These are phyloP conservation scores for Cladosporium sp. DNA, from an alignment of 2,329 filamentous ascomycete species.

Conservation along the genomic window DNA sequence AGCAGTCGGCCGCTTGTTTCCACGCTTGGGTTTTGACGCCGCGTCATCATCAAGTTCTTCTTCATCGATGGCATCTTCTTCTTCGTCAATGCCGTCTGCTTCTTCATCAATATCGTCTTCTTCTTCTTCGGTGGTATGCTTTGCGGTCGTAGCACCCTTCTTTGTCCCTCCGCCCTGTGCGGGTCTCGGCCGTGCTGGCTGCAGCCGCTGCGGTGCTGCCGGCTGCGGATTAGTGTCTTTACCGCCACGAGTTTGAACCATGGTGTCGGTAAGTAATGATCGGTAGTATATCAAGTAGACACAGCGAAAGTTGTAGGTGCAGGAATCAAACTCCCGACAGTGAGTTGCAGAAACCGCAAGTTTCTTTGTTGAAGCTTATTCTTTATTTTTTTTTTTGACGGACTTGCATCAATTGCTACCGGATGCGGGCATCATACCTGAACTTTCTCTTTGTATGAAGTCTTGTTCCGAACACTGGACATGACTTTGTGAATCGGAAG, in stretches of 20 bases:
- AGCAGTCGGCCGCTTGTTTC: not conserved
- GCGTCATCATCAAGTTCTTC: not conserved
- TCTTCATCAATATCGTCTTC: not conserved
- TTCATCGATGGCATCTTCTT: not conserved
- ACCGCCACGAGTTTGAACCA: not conserved
- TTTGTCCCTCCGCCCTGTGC: not conserved
- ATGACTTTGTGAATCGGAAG: not conserved
- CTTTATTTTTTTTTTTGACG: not conserved
- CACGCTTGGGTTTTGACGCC: not conserved
- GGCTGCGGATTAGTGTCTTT: not conserved
- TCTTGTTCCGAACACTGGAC: not conserved
- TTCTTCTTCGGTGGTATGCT: not conserved
- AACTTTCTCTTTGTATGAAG: not conserved
- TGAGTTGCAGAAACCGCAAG: not conserved
- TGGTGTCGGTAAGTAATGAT: not conserved
- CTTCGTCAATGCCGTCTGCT: not conserved
- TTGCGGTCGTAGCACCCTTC: not conserved
- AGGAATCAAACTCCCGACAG: not conserved
- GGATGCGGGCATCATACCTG: slow-evolving; percentile 13
- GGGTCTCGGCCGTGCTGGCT: not conserved
- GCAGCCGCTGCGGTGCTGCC: not conserved
- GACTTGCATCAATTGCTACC: not conserved
- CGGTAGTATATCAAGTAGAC: not conserved
- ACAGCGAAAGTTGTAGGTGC: not conserved
- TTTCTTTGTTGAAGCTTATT: not conserved